phyloP scores from a whole-genome alignment of 129 eudicot species.

The Chrysanthemum makinoi region DNA sequence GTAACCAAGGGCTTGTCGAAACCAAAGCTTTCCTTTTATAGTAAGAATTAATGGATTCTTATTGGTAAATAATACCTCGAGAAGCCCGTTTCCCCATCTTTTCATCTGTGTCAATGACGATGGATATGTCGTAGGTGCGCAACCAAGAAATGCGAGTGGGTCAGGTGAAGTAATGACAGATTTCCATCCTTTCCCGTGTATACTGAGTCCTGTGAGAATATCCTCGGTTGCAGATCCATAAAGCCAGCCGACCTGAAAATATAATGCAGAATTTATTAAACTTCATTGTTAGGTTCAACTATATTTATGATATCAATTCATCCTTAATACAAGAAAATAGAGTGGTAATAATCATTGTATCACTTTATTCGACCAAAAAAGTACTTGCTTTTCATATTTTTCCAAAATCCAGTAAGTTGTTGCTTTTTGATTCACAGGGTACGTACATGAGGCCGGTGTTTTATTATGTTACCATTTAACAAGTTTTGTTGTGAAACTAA shows the following conservation, averaged over 20 bases:
- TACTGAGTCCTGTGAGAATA: constrained; percentile 39
- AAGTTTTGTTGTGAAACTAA: too few relatives aligned
- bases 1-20: constrained; percentile 56
- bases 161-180: constrained; percentile 23
- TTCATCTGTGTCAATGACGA: constrained; percentile 36
- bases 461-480: too few relatives aligned
- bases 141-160: constrained; percentile 45
- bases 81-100: constrained; percentile 53
- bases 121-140: constrained; percentile 43
- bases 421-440: too few relatives aligned
- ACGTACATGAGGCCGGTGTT: too few relatives aligned
- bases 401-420: too few relatives aligned
- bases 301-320: too few relatives aligned
- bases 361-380: too few relatives aligned
- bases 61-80: constrained; percentile 35
- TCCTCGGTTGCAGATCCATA: constrained; percentile 63
- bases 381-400: too few relatives aligned
- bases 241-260: constrained; percentile 49
- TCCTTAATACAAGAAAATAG: background rate
- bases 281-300: background rate
- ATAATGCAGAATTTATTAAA: background rate
- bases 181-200: constrained; percentile 54
- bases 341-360: too few relatives aligned
- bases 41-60: constrained; percentile 38
- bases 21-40: constrained; percentile 35